phyloP scores from a whole-genome alignment of 2,329 filamentous ascomycete genomes.

The Dactylellina parvicollis region DNA sequence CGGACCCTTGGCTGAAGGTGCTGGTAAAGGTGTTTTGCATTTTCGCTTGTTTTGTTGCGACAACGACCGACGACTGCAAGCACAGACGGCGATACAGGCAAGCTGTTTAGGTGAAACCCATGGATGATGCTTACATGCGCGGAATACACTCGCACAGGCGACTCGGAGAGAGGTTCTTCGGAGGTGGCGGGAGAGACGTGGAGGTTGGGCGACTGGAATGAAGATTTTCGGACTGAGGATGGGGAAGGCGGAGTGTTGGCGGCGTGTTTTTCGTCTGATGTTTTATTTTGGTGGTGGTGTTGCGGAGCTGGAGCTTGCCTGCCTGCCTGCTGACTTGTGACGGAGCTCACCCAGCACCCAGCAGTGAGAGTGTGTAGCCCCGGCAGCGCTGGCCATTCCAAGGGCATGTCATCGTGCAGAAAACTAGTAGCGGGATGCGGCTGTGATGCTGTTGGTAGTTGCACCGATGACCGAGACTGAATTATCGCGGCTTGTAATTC shows the following conservation, averaged over 20 bases:
- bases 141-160: constrained; percentile 30
- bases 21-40: constrained; percentile 19
- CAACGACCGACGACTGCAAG: not conserved
- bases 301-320: constrained; percentile 6
- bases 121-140: constrained; percentile 18
- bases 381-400: not conserved
- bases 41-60: not conserved
- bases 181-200: constrained; percentile 1
- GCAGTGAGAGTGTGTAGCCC: not conserved
- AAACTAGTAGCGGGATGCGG: not conserved
- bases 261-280: constrained; percentile 34
- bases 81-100: not conserved
- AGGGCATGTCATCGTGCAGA: not conserved
- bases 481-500: too few relatives aligned
- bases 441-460: not conserved
- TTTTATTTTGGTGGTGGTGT: constrained; percentile 5
- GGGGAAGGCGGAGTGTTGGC: constrained; percentile 14
- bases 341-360: not conserved
- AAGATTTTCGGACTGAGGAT: not conserved
- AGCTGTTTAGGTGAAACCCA: constrained; percentile 5
- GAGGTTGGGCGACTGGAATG: constrained; percentile 35
- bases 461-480: too few relatives aligned
- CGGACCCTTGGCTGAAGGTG: constrained; percentile 37
- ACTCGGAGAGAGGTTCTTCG: not conserved
- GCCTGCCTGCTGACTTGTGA: not conserved